Base-by-base conservation (phyloP, 352 stramenopile genomes). In the Globisporangium apiculatum region DNA sequence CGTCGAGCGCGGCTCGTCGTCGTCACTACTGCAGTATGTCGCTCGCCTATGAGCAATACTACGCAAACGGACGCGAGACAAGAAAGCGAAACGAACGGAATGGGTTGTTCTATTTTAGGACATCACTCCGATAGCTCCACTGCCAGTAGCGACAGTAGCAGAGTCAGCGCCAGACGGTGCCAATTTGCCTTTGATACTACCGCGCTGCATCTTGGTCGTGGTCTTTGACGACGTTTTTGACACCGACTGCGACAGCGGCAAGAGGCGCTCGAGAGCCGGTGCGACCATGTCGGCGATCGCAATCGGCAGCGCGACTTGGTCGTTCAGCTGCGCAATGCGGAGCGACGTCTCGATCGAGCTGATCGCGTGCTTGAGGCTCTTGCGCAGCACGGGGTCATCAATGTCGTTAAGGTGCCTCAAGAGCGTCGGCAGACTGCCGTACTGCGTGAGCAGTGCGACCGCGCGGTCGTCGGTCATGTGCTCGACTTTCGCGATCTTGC, bases 291-390 rank as follows among this genome's bases (percentile, higher is more conserved):
- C 68, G 0, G 69, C 57, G 7, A 93, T 68, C 10, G 72, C 56
- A 3, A 86, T 41, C 0, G 83, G 81, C n/a, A 94, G 61, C 11
- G 62, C 41, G 49, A 88, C 65, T 37, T 69, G 65, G 36, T 71
- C 57, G 37, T 83, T 62, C 4, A 94, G 76, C 58, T 89, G 87
- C 7, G 84, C 77, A 53, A 90, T 83, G 15, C 79, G 76, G 45
- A 89, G 83, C n/a, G 77, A 83, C n/a, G 68, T 76, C 68, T 94
- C 83, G 14, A 94, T 74, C n/a, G 61, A 69, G 58, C 76, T 84
- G 65, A 94, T 91, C 36, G 62, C 62, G 50, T 79, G 69, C 70
- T 91, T 90, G 18, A 94, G 60, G n/a, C 74, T 80, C 57, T 71
- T 83, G 62, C 71, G 57, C 36, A 94, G 51, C 18, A 40, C 37